Conservation (phyloP, 1,284 basidiomycete genomes). For the Leucocoprinus gongylophorus region DNA sequence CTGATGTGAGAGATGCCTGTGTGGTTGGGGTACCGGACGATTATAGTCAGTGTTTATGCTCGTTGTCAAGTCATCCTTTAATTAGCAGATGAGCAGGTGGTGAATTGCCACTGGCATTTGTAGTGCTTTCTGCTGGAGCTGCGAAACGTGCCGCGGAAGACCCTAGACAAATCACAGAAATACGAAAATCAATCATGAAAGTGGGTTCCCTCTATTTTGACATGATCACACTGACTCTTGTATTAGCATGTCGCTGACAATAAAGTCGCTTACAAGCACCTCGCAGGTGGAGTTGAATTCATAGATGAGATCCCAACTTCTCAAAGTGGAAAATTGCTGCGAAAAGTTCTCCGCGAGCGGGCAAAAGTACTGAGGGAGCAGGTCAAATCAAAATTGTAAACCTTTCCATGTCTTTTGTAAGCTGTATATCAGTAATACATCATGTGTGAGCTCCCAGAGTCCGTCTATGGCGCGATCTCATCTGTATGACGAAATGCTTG, state of each 20-base stretch:
- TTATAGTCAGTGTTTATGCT: slow-evolving; percentile 31
- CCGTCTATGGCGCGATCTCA: no score
- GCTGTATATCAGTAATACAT: no score
- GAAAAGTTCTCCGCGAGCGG: slow-evolving; percentile 48
- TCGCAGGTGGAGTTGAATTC: slow-evolving; percentile 61
- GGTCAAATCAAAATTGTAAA: slow-evolving; percentile 18
- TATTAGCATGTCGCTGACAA: slow-evolving; percentile 57
- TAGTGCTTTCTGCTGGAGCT: slow-evolving; percentile 44
- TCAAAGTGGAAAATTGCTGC: slow-evolving; percentile 45
- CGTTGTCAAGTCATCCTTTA: background rate
- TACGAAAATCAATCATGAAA: slow-evolving; percentile 42
- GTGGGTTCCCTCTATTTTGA: slow-evolving; percentile 22
- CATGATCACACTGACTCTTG: background rate
- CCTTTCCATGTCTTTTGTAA: no score
- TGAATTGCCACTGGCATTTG: slow-evolving; percentile 62
- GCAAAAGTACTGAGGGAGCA: slow-evolving; percentile 31
- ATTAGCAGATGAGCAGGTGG: slow-evolving; percentile 33
- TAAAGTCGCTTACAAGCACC: slow-evolving; percentile 64
- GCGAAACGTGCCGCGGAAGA: slow-evolving; percentile 28
- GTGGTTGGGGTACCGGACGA: slow-evolving; percentile 76
- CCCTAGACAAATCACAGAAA: slow-evolving; percentile 26
- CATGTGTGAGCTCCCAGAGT: no score
- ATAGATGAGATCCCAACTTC: slow-evolving; percentile 58
- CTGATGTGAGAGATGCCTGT: slow-evolving; percentile 63
- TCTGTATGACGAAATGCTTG: no score